A percentile compares a stretch with the other conserved stretches of the same genome.
phyloP scores from a whole-genome alignment of 768 basidiomycete genomes.

The Kwoniella botswanensis region DNA sequence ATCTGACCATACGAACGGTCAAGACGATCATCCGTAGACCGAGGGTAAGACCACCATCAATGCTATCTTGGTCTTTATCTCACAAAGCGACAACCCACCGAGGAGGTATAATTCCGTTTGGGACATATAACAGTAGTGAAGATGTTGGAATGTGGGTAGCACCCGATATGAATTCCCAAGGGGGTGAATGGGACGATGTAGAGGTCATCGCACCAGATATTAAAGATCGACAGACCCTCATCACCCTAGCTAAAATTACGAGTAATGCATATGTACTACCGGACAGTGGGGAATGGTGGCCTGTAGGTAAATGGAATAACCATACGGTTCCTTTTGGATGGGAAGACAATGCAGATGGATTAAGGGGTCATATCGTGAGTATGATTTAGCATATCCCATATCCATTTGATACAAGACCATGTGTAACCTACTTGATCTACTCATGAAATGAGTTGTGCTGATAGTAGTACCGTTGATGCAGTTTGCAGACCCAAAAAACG shows the following conservation, averaged over 20 bases:
- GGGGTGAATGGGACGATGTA: constrained; percentile 67
- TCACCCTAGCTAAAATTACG: constrained; percentile 85
- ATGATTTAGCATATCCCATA: constrained; percentile 56
- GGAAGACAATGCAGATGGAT: constrained; percentile 85
- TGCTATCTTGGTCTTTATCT: constrained; percentile 47
- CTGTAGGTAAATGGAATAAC: constrained; percentile 68
- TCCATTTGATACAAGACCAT: background rate
- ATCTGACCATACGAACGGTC: constrained; percentile 41
- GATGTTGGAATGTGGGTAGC: constrained; percentile 33
- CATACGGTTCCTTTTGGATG: constrained; percentile 77
- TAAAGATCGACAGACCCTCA: constrained; percentile 71
- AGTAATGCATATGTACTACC: constrained; percentile 76
- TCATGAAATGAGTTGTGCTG: background rate
- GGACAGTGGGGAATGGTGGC: constrained; percentile 70
- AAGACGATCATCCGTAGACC: constrained; percentile 46
- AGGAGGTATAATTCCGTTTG: constrained; percentile 1
- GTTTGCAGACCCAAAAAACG: constrained; percentile 63
- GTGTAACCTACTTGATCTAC: no score
- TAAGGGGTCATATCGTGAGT: constrained; percentile 89
- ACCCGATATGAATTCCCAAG: constrained; percentile 39
- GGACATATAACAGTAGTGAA: background rate
- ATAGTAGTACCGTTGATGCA: background rate
- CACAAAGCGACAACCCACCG: background rate
- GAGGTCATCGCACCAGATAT: constrained; percentile 75
- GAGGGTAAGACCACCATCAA: constrained; percentile 37